These are phyloP conservation scores for Oidiodendron maius DNA, from an alignment of 495 filamentous ascomycete species.

Conservation along the genomic window DNA sequence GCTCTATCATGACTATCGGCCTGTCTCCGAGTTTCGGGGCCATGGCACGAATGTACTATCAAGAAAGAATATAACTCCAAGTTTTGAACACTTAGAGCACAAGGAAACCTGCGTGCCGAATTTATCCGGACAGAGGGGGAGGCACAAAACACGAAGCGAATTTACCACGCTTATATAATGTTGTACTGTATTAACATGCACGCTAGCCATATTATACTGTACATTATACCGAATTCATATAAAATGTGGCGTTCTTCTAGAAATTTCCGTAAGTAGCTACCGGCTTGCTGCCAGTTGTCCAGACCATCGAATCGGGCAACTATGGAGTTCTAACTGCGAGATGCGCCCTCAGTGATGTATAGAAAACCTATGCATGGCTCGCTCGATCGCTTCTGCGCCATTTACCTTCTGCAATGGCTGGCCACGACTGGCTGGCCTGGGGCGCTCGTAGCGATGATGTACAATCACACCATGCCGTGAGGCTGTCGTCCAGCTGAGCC, in stretches of 20 bases:
- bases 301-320: neutral
- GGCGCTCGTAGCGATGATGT: slow-evolving; percentile 5
- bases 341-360: neutral
- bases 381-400: neutral
- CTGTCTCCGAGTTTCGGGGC: too few species aligned
- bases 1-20: too few species aligned
- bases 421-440: too few species aligned
- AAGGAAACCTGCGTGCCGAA: too few species aligned
- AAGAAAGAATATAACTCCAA: too few species aligned
- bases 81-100: too few species aligned
- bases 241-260: neutral
- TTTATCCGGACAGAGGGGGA: too few species aligned
- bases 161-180: too few species aligned
- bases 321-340: neutral
- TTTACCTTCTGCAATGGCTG: neutral
- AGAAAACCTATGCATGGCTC: neutral
- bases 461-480: slow-evolving; percentile 2
- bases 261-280: neutral
- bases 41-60: too few species aligned
- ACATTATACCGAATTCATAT: neutral
- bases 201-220: neutral
- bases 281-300: neutral
- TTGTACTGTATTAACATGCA: too few species aligned
- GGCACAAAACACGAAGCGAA: too few species aligned
- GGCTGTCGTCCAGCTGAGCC: too few species aligned